Percentiles rank a stretch among this genome's conserved stretches.
Evolutionary conservation across 2,329 filamentous ascomycete species (phyloP).

Genomic region (Ramularia collo-cygni): DNA sequence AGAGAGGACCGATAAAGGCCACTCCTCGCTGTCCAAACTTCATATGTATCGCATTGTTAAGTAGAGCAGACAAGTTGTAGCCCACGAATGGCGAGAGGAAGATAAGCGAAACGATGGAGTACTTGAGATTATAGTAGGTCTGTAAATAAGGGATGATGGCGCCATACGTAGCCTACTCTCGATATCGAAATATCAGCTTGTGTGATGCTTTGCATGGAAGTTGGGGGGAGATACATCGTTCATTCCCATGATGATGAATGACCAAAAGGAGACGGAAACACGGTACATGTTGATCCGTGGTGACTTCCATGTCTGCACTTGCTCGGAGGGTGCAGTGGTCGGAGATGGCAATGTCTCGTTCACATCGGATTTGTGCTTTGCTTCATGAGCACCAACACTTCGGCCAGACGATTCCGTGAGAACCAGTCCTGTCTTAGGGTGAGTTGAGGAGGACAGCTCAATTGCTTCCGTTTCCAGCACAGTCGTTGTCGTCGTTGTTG

Average conservation of each 20-base stretch:
- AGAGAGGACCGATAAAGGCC: constrained; percentile 56
- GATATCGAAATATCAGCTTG: too few species aligned
- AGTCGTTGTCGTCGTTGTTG: too few species aligned
- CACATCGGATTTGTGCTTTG: constrained; percentile 16
- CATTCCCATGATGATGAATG: constrained; percentile 60
- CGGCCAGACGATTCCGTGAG: constrained; percentile 16
- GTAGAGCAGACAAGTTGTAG: constrained; percentile 56
- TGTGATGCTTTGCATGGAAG: background rate
- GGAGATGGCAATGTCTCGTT: constrained; percentile 41
- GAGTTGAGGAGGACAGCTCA: constrained; percentile 21
- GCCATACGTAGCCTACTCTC: constrained; percentile 19
- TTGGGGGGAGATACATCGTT: constrained; percentile 55
- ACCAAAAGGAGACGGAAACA: constrained; percentile 53
- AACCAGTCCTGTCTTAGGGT: constrained; percentile 11
- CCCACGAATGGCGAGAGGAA: constrained; percentile 62
- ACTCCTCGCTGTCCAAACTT: constrained; percentile 64
- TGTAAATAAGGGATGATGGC: constrained; percentile 51
- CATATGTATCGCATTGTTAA: constrained; percentile 60
- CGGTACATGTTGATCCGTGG: constrained; percentile 53
- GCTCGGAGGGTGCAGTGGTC: constrained; percentile 35
- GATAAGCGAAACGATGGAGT: constrained; percentile 58
- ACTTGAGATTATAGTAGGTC: constrained; percentile 55
- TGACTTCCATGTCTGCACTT: constrained; percentile 56
- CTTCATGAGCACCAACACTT: constrained; percentile 15
- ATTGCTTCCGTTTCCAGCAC: constrained; percentile 19